Percentiles rank a stretch among this genome's conserved stretches.
These are phyloP conservation scores for Tylopilus balloui DNA, from an alignment of 768 basidiomycete genomes.

Conservation along the genomic window DNA sequence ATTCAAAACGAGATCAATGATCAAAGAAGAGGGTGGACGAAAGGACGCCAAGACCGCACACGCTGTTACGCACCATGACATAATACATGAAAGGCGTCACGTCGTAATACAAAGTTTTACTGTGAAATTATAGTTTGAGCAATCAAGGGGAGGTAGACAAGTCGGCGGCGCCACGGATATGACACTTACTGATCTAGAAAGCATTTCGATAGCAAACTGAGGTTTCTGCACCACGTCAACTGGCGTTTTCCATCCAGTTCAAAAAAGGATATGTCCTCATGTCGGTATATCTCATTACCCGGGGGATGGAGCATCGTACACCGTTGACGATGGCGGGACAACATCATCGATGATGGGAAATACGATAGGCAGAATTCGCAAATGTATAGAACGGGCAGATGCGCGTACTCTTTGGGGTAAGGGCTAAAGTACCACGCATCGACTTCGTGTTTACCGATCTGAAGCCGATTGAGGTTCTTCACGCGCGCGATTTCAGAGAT, in stretches of 20 bases:
- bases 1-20: constrained; percentile 5
- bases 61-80: constrained; percentile 70
- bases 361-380: constrained; percentile 98
- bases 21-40: constrained; percentile 11
- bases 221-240: constrained; percentile 92
- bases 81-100: constrained; percentile 99
- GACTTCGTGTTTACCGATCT: constrained; percentile 94
- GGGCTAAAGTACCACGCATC: constrained; percentile 99
- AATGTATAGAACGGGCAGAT: constrained; percentile 91
- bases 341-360: constrained; percentile 87
- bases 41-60: neutral
- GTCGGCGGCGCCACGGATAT: constrained; percentile 11
- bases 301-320: constrained; percentile 93
- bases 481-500: constrained; percentile 97
- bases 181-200: constrained; percentile 91
- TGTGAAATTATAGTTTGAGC: constrained; percentile 33
- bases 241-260: constrained; percentile 98
- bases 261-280: constrained; percentile 95
- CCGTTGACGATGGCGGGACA: constrained; percentile 84
- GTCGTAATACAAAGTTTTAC: constrained; percentile 99
- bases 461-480: constrained; percentile 95
- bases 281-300: constrained; percentile 98
- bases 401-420: constrained; percentile 97
- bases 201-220: constrained; percentile 94
- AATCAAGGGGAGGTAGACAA: neutral